Evolutionary conservation across 108 stramenopile species (phyloP), one percentile per base, ranked within the genome.

Genomic region (Nitzschia palea): DNA sequence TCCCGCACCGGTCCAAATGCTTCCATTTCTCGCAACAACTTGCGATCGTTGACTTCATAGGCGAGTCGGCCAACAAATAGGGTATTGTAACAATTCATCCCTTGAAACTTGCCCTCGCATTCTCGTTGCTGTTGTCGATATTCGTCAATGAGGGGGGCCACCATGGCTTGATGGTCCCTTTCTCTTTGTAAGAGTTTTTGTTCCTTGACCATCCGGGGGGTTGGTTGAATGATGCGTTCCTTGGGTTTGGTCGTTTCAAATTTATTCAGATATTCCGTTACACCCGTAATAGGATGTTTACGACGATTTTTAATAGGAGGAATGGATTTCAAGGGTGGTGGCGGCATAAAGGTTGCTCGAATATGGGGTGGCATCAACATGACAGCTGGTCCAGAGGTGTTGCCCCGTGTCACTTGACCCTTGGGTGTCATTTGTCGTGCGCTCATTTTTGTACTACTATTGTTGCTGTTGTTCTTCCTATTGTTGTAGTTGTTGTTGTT

Each of bases 31-130:
- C 95, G 71, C 35, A 96, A 68, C 10, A 99, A 67, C 55, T 96
- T 97, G 14, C 93, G 80, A 62, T 99, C 97, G 42, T 93, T 97
- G 3, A 98, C 97, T 71, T 98, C 97, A 65, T 96, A 98, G 32
- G 94, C 92, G 12, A 99, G 72, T 43, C 97, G 74, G 6, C 93
- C 90, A 3, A 99, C 92, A 69, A 98, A 98, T 3, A 99, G 79
- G 0, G 98, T 97, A 80, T 95, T 94, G 82, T 97, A 97, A 43
- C 90, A 91, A 66, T 92, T 90, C 94, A 95, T 95, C 9, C 88
- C 88, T 31, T 82, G 72, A 68, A 63, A 86, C 64, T 87, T 81
- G n/a, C 90, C 90, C 4, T 60, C 76, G 34, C 72, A 74, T 8
- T 78, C 79, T 30, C 68, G 76, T 57, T 89, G 87, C 44, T 85